Evolutionary conservation across 208 protist genomes (phyloP), one percentile per base, ranked within the genome.

Genomic region (Acanthamoeba lenticulata): DNA sequence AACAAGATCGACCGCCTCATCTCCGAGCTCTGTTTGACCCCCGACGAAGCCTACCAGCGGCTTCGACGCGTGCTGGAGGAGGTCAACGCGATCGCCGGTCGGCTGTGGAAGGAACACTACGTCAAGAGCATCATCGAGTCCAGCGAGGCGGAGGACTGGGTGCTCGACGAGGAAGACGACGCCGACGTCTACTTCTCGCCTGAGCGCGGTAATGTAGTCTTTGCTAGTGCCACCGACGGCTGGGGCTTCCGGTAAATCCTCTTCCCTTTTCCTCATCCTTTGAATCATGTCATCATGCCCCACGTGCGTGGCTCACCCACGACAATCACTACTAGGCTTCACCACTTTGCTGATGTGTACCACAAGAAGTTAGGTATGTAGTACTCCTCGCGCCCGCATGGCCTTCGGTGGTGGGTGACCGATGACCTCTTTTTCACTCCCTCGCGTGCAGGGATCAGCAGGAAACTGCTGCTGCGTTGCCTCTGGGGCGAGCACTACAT

Each of bases 1-100:
- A 99, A 99, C 96, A 99, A 99, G 95, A 99, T 99, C 27, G 99
- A 99, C 96, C 45, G 94, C 45, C 83, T 98, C 24, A 98, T 99
- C 86, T 96, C 96, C 13, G 98, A 99, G 72, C 97, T 99, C 91
- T 96, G 99, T 93, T 95, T 98, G 77, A 96, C 98, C 81, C 94
- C 98, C 94, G 13, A 97, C 95, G 97, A 99, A 97, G 97, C 99
- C 57, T 97, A 99, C 90, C 95, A 98, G 55, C 98, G 99, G 95
- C 97, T 99, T 34, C 94, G 96, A 40, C 94, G 95, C 27, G 98
- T 99, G 62, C 96, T 99, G 44, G 98, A 99, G 96, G 97, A 99
- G 57, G 97, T 94, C 94, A 99, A 96, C 96, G 96, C 77, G 69
- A 98, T 97, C 95, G 97, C 96, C 90, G 97, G 95, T 44, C 97